Evolutionary conservation across 257 asterid genomes (phyloP).

Genomic region (Nicotiana tabacum): DNA sequence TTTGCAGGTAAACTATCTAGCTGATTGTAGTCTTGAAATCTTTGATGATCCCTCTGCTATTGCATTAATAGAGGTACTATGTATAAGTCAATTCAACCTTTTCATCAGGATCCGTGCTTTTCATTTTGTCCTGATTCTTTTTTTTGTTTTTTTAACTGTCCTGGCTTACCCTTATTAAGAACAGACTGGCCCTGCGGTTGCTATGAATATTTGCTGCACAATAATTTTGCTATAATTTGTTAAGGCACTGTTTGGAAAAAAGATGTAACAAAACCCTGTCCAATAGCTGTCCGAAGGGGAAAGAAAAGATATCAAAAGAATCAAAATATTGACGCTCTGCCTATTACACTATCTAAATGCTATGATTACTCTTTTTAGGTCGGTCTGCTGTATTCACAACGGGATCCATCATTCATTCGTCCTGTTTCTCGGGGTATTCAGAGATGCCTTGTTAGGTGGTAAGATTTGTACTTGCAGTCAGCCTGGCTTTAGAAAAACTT

Average conservation of each 20-base stretch:
- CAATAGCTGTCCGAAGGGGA: not conserved
- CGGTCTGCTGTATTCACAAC: conserved; percentile 80
- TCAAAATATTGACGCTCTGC: not conserved
- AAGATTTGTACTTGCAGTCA: conserved; percentile 23
- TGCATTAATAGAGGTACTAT: conserved; percentile 74
- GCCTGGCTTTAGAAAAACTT: conserved; percentile 20
- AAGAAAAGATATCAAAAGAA: not conserved
- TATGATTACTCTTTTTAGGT: conserved; percentile 37
- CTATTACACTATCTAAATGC: not conserved
- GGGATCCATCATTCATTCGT: conserved; percentile 84
- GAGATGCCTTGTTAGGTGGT: conserved; percentile 98
- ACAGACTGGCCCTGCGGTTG: not conserved
- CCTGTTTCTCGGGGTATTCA: conserved; percentile 81
- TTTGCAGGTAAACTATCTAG: conserved; percentile 77
- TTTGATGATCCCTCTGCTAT: conserved; percentile 84
- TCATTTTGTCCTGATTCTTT: not conserved
- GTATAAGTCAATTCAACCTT: not conserved
- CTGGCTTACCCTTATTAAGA: too few relatives aligned
- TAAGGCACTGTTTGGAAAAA: not conserved
- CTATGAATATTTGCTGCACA: not conserved
- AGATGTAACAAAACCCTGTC: not conserved
- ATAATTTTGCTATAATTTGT: not conserved
- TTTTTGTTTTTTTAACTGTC: too few relatives aligned
- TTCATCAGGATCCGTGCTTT: not conserved
- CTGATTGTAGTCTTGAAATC: conserved; percentile 86